A percentile compares a stretch with the other conserved stretches of the same genome.
These are phyloP conservation scores for Ilex paraguariensis DNA, from an alignment of 305 asterid genomes.

Conservation along the genomic window DNA sequence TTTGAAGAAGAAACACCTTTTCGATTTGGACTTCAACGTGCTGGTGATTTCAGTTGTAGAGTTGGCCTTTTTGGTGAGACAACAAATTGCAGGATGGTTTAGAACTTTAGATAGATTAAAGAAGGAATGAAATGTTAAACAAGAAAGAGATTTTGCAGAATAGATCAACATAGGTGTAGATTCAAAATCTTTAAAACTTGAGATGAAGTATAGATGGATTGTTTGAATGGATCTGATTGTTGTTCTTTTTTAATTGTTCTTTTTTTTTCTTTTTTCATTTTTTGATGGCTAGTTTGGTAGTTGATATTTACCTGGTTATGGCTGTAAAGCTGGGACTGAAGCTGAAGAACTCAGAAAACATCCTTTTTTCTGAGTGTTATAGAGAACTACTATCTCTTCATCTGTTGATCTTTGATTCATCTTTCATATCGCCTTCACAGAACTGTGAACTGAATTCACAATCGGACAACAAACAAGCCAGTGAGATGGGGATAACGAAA, in stretches of 20 bases:
- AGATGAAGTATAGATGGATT: not conserved
- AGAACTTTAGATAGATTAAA: too few relatives aligned
- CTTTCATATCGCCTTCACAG: slow-evolving; percentile 25
- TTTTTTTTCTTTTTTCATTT: not conserved
- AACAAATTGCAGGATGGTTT: too few relatives aligned
- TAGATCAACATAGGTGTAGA: too few relatives aligned
- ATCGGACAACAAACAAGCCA: slow-evolving; percentile 38
- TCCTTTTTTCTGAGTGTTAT: slow-evolving; percentile 17
- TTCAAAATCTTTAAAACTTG: not conserved
- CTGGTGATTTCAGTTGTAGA: not conserved
- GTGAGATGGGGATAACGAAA: slow-evolving; percentile 49
- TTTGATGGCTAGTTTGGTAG: not conserved
- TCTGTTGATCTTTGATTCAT: slow-evolving; percentile 15
- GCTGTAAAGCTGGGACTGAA: slow-evolving; percentile 16
- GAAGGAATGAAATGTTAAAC: not conserved
- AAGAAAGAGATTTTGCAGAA: not conserved
- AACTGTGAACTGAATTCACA: slow-evolving; percentile 26
- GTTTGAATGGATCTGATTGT: not conserved
- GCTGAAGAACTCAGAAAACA: slow-evolving; percentile 18
- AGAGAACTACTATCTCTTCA: slow-evolving; percentile 9
- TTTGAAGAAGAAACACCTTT: slow-evolving; percentile 8
- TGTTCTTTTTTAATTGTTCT: not conserved
- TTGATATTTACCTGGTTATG: slow-evolving; percentile 16
- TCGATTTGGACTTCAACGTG: not conserved
- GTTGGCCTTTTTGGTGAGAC: too few relatives aligned